A percentile compares a stretch with the other conserved stretches of the same genome.
Conservation (phyloP, 371 early-diverging fungal genomes). For the Parasitella parasitica region DNA sequence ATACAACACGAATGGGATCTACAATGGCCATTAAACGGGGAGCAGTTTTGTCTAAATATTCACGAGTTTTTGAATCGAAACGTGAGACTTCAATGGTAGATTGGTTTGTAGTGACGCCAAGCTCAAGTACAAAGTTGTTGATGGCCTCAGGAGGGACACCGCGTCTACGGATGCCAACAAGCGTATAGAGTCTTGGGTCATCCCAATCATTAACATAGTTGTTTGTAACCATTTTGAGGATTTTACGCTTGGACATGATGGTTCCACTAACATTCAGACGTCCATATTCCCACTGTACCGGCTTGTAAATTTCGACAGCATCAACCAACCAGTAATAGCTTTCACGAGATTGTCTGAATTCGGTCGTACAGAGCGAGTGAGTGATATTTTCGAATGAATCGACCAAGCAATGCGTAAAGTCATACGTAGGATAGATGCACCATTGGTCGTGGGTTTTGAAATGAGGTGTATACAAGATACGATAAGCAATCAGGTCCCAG, state of each 20-base stretch:
- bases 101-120: slow-evolving; percentile 89
- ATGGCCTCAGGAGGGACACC: slow-evolving; percentile 99
- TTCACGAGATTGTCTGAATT: slow-evolving; percentile 94
- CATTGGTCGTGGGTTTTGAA: slow-evolving; percentile 91
- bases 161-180: slow-evolving; percentile 96
- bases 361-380: slow-evolving; percentile 99
- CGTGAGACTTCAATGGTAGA: slow-evolving; percentile 90
- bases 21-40: slow-evolving; percentile 92
- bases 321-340: slow-evolving; percentile 99
- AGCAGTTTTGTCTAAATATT: slow-evolving; percentile 89
- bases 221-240: slow-evolving; percentile 87
- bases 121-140: slow-evolving; percentile 96
- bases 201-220: slow-evolving; percentile 90
- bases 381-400: slow-evolving; percentile 99
- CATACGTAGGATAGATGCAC: slow-evolving; percentile 99
- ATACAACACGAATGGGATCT: slow-evolving; percentile 87
- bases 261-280: slow-evolving; percentile 97
- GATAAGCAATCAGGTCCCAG: slow-evolving; percentile 99
- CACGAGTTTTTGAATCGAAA: slow-evolving; percentile 95
- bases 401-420: slow-evolving; percentile 98
- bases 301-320: slow-evolving; percentile 98
- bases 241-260: slow-evolving; percentile 98
- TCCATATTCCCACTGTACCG: slow-evolving; percentile 99
- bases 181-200: slow-evolving; percentile 98
- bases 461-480: slow-evolving; percentile 92